A percentile compares a stretch with the other conserved stretches of the same genome.
Evolutionary conservation across 257 asterid genomes (phyloP).

Genomic region (Solanum chaucha): DNA sequence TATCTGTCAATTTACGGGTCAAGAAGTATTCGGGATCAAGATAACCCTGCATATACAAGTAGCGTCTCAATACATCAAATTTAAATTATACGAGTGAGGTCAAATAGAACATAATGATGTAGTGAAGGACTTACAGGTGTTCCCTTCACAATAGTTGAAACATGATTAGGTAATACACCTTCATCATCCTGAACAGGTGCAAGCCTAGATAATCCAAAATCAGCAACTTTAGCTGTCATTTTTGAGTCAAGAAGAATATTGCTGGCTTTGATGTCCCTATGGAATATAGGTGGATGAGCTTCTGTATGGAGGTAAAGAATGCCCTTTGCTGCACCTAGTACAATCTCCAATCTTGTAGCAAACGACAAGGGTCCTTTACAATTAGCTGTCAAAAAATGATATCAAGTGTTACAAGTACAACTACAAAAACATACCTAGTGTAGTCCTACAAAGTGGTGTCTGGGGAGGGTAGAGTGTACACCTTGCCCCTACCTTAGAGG

Average conservation of each 20-base stretch:
- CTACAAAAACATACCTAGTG: neutral
- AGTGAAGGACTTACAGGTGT: slow-evolving; percentile 57
- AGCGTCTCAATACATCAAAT: neutral
- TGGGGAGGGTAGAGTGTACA: neutral
- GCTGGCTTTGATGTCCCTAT: slow-evolving; percentile 83
- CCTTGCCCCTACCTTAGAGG: neutral
- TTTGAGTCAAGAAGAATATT: slow-evolving; percentile 73
- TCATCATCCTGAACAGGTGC: slow-evolving; percentile 54
- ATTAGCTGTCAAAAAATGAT: slow-evolving; percentile 25
- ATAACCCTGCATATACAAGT: slow-evolving; percentile 54
- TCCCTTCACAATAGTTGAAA: slow-evolving; percentile 82
- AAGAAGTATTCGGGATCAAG: slow-evolving; percentile 81
- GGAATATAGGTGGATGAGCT: slow-evolving; percentile 90
- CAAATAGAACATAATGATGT: neutral
- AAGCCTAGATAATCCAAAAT: slow-evolving; percentile 87
- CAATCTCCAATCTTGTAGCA: slow-evolving; percentile 52
- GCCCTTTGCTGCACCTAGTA: slow-evolving; percentile 72
- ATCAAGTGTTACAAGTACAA: neutral
- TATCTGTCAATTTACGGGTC: slow-evolving; percentile 72
- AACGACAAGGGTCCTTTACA: slow-evolving; percentile 38
- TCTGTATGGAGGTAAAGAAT: slow-evolving; percentile 82
- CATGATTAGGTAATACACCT: slow-evolving; percentile 39
- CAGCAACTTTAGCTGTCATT: slow-evolving; percentile 78
- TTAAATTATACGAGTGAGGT: neutral
- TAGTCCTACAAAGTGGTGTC: neutral